Conservation (phyloP, 768 basidiomycete genomes). For the Russula lepida region DNA sequence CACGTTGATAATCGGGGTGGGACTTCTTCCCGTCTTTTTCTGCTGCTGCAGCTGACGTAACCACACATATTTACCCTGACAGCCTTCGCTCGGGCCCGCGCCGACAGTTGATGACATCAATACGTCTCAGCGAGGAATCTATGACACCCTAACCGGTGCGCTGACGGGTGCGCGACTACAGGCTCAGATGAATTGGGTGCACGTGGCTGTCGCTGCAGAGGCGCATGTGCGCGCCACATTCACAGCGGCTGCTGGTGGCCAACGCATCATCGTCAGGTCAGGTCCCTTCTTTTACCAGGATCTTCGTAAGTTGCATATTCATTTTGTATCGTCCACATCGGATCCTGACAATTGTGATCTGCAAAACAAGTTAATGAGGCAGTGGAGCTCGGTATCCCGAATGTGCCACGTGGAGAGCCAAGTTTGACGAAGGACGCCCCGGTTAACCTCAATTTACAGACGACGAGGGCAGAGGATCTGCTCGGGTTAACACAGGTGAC, state of each 20-base stretch:
- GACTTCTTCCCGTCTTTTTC: no score
- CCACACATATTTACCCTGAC: no score
- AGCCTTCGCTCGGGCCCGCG: no score
- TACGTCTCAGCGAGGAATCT: no score
- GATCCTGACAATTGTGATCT: background rate
- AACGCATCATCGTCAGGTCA: no score
- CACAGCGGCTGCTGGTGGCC: background rate
- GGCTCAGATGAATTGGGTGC: background rate
- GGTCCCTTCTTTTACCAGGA: conserved; percentile 14
- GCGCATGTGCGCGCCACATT: conserved; percentile 7
- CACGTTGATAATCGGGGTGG: no score
- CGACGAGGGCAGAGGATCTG: conserved; percentile 5
- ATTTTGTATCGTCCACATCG: no score
- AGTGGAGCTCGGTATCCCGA: conserved; percentile 3
- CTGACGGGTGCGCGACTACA: background rate
- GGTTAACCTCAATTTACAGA: background rate
- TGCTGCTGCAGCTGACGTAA: no score
- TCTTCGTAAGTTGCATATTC: background rate
- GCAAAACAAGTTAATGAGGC: background rate
- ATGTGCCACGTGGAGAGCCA: conserved; percentile 7
- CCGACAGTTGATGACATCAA: no score
- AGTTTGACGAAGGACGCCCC: background rate
- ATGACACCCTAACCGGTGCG: background rate
- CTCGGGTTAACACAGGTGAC: conserved; percentile 7
- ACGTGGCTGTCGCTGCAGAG: background rate